Evolutionary conservation across 129 eudicot genomes (phyloP).

Genomic region (Oenanthe sinensis): DNA sequence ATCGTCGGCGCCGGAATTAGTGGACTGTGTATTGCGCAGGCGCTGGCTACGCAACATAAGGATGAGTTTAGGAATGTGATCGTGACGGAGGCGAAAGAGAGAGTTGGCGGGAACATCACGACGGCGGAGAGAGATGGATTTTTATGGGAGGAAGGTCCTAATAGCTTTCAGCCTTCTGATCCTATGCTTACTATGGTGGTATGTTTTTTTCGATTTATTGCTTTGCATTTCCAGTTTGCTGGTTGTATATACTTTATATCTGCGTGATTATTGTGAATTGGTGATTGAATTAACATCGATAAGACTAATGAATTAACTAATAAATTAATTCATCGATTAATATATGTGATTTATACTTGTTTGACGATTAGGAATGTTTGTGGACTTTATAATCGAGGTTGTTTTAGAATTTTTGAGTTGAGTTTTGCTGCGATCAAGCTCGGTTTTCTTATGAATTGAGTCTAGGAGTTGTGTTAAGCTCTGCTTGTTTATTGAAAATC

Average conservation of each 20-base stretch:
- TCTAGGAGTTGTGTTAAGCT: neutral
- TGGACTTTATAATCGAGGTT: neutral
- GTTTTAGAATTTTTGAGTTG: neutral
- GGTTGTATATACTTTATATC: too few species aligned
- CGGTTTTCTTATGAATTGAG: neutral
- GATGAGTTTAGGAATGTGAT: conserved; percentile 31
- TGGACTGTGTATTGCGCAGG: conserved; percentile 29
- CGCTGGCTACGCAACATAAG: conserved; percentile 47
- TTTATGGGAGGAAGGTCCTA: conserved; percentile 94
- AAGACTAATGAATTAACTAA: neutral
- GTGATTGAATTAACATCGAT: neutral
- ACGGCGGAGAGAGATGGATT: conserved; percentile 74
- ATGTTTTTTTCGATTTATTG: neutral
- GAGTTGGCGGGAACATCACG: conserved; percentile 79
- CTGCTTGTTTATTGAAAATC: neutral
- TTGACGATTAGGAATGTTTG: neutral
- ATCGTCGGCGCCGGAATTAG: conserved; percentile 80
- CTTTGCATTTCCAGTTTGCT: conserved; percentile 28
- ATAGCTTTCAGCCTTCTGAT: conserved; percentile 91
- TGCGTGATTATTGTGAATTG: neutral
- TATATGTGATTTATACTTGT: neutral
- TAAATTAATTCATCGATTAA: neutral
- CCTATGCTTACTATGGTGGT: conserved; percentile 69
- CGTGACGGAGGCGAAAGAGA: conserved; percentile 73
- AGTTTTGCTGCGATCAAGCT: neutral